A percentile compares a stretch with the other conserved stretches of the same genome.
phyloP scores from a whole-genome alignment of 805 yeast genomes.

The Schizosaccharomyces japonicus region DNA sequence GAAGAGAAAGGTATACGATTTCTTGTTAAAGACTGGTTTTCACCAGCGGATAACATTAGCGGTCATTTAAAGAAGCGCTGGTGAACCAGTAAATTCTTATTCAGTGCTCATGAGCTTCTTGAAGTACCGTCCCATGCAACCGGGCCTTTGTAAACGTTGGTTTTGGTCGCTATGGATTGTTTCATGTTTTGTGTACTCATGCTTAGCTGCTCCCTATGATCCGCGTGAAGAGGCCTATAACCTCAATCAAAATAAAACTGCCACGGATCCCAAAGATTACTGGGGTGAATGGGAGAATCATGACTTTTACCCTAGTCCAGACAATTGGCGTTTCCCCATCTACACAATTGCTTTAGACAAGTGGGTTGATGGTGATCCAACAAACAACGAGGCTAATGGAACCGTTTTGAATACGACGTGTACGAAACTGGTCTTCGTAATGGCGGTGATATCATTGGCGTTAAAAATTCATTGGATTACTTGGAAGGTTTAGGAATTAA shows the following conservation, averaged over 20 bases:
- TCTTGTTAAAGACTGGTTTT: too few relatives aligned
- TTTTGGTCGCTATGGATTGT: too few relatives aligned
- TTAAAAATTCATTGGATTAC: slow-evolving; percentile 1
- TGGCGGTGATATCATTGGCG: slow-evolving; percentile 2
- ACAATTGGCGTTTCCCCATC: not conserved
- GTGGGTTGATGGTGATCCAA: slow-evolving; percentile 5
- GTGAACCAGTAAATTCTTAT: too few relatives aligned
- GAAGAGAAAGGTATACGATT: too few relatives aligned
- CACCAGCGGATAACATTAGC: too few relatives aligned
- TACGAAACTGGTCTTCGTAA: slow-evolving; percentile 3
- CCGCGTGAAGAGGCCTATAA: not conserved
- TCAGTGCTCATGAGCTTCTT: too few relatives aligned
- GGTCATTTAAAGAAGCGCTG: too few relatives aligned
- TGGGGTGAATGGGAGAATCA: slow-evolving; percentile 5
- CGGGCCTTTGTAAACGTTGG: too few relatives aligned
- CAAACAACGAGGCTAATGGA: not conserved
- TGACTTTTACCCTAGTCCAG: not conserved
- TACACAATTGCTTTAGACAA: slow-evolving; percentile 4
- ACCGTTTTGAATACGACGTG: slow-evolving; percentile 2
- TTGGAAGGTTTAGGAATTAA: not conserved
- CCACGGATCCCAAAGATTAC: not conserved
- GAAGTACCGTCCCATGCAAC: too few relatives aligned
- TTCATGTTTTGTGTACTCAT: too few relatives aligned
- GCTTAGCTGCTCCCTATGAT: not conserved
- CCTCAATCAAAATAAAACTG: slow-evolving; percentile 1